These are phyloP conservation scores for Aspergillus clavatus DNA, from an alignment of 2,329 filamentous ascomycete genomes.

Conservation along the genomic window DNA sequence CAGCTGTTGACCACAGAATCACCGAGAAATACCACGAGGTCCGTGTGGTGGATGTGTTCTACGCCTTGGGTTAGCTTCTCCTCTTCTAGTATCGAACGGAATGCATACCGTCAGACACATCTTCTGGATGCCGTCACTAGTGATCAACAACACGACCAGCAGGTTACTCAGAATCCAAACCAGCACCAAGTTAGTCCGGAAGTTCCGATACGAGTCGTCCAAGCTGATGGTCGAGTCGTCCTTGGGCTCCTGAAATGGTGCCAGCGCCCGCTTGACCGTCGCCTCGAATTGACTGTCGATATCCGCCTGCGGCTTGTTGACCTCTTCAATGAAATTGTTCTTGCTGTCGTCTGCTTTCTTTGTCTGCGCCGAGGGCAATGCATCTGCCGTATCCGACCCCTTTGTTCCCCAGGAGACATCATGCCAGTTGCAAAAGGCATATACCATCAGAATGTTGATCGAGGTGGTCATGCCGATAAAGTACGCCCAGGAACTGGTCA, in stretches of 20 bases:
- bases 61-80: conserved; percentile 4
- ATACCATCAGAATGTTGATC: conserved; percentile 99
- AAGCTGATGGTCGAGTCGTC: conserved; percentile 81
- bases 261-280: conserved; percentile 88
- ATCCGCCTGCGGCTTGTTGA: conserved; percentile 94
- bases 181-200: conserved; percentile 90
- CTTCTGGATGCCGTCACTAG: conserved; percentile 74
- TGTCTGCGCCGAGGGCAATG: conserved; percentile 81
- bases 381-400: conserved; percentile 92
- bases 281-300: conserved; percentile 96
- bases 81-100: neutral
- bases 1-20: conserved; percentile 82
- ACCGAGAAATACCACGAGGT: conserved; percentile 91
- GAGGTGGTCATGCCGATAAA: conserved; percentile 91
- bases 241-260: conserved; percentile 70
- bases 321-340: conserved; percentile 82
- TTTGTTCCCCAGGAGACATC: conserved; percentile 99
- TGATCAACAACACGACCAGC: conserved; percentile 77
- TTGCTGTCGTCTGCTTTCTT: conserved; percentile 80
- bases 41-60: conserved; percentile 66
- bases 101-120: conserved; percentile 80
- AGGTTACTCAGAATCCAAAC: conserved; percentile 95
- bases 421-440: conserved; percentile 99
- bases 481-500: conserved; percentile 94
- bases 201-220: conserved; percentile 98